phyloP scores from a whole-genome alignment of 1,284 basidiomycete genomes.

The Lentinula novae-zelandiae region DNA sequence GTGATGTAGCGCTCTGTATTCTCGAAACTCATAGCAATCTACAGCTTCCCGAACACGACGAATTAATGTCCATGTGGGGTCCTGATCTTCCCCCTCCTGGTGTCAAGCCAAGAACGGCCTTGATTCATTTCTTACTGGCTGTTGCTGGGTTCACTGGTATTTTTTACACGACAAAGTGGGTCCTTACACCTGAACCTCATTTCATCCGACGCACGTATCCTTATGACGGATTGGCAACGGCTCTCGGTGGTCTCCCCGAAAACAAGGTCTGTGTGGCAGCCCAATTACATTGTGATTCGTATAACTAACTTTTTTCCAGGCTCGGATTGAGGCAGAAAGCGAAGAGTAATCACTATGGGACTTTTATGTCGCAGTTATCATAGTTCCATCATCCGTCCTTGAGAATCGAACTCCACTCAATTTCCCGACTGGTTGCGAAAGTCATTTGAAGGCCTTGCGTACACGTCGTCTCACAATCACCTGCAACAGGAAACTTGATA shows the following conservation, averaged over 20 bases:
- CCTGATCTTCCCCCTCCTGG: conserved; percentile 60
- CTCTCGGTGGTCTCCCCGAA: conserved; percentile 70
- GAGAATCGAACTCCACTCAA: not conserved
- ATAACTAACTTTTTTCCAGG: not conserved
- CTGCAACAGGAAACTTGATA: too few relatives aligned
- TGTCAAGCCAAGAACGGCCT: conserved; percentile 52
- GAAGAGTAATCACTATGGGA: not conserved
- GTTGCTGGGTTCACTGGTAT: conserved; percentile 56
- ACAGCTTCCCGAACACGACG: conserved; percentile 82
- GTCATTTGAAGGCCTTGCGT: too few relatives aligned
- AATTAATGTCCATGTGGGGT: conserved; percentile 85
- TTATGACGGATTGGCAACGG: conserved; percentile 63
- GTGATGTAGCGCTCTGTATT: conserved; percentile 13
- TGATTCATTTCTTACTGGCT: conserved; percentile 62
- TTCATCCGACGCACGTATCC: conserved; percentile 70
- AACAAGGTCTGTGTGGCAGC: conserved; percentile 54
- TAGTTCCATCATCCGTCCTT: not conserved
- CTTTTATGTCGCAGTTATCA: not conserved
- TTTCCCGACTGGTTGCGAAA: too few relatives aligned
- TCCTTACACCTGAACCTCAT: conserved; percentile 53
- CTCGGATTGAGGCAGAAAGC: conserved; percentile 4
- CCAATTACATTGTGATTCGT: not conserved
- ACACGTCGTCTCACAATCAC: too few relatives aligned
- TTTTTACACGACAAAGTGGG: conserved; percentile 51
- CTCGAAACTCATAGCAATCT: conserved; percentile 16